phyloP scores from a whole-genome alignment of 352 stramenopile species.

The Pythium plurisporium region DNA sequence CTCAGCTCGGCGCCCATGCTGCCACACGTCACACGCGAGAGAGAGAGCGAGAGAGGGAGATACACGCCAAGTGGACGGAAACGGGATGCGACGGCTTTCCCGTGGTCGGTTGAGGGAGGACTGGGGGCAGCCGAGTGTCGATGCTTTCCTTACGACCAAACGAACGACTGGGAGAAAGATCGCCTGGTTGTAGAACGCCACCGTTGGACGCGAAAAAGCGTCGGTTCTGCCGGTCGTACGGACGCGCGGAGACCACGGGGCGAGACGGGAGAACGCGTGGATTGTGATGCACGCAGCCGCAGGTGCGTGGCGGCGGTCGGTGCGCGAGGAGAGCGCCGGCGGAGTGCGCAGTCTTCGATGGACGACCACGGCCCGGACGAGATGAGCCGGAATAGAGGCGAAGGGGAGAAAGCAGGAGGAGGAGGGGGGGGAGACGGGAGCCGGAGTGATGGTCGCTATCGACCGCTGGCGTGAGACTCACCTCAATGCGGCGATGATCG shows the following conservation, averaged over 20 bases:
- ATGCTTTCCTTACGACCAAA: too few relatives aligned
- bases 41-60: neutral
- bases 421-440: neutral
- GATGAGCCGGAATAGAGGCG: constrained; percentile 10
- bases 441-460: constrained; percentile 20
- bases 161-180: too few relatives aligned
- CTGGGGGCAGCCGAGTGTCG: too few relatives aligned
- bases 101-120: too few relatives aligned
- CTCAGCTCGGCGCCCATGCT: constrained; percentile 76
- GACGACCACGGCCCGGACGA: constrained; percentile 16
- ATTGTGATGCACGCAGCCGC: neutral
- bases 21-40: too few relatives aligned
- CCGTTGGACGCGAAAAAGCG: neutral
- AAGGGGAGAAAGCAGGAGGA: neutral
- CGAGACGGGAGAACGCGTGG: neutral
- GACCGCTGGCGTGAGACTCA: constrained; percentile 6
- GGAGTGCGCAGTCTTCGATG: constrained; percentile 9
- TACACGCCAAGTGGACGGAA: neutral
- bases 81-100: too few relatives aligned
- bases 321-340: neutral
- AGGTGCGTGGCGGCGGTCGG: neutral
- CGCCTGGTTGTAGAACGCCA: too few relatives aligned
- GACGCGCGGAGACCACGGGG: constrained; percentile 4
- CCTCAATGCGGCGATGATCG: constrained; percentile 14
- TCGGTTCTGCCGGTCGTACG: neutral